Conservation (phyloP, 768 basidiomycete genomes). For the Lyophyllum shimeji region DNA sequence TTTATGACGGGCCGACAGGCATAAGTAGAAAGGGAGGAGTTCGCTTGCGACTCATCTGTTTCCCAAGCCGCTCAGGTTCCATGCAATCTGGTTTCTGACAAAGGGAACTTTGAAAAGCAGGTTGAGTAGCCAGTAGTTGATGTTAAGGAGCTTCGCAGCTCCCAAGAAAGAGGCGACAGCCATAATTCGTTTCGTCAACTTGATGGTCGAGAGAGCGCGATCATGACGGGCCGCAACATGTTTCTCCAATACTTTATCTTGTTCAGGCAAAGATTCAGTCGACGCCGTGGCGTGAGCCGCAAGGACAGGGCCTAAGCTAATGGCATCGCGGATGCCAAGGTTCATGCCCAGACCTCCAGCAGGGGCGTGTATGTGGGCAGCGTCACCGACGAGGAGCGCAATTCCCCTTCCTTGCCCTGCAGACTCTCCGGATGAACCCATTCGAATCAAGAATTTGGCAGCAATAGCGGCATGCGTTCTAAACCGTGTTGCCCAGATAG, state of each 20-base stretch:
- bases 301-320: slow-evolving; percentile 43
- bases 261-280: slow-evolving; percentile 13
- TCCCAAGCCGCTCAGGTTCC: slow-evolving; percentile 23
- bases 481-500: slow-evolving; percentile 48
- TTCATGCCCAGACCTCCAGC: slow-evolving; percentile 61
- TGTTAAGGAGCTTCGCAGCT: not conserved
- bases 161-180: slow-evolving; percentile 13
- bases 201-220: slow-evolving; percentile 41
- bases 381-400: slow-evolving; percentile 26
- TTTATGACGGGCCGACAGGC: too few species aligned
- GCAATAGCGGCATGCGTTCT: slow-evolving; percentile 44
- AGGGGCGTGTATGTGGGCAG: slow-evolving; percentile 55
- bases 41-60: slow-evolving; percentile 10
- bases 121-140: slow-evolving; percentile 18
- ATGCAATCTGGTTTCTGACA: slow-evolving; percentile 14
- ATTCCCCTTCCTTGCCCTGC: slow-evolving; percentile 6
- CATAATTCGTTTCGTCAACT: slow-evolving; percentile 34
- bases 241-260: slow-evolving; percentile 30
- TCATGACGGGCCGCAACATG: slow-evolving; percentile 35
- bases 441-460: slow-evolving; percentile 33
- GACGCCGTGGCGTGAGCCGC: slow-evolving; percentile 27
- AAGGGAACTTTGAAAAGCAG: slow-evolving; percentile 15
- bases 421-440: slow-evolving; percentile 1
- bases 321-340: slow-evolving; percentile 54
- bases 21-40: not conserved